Evolutionary conservation across 208 protist species (phyloP), one percentile per base, ranked within the genome.

Genomic region (Wallacemonas sp.): DNA sequence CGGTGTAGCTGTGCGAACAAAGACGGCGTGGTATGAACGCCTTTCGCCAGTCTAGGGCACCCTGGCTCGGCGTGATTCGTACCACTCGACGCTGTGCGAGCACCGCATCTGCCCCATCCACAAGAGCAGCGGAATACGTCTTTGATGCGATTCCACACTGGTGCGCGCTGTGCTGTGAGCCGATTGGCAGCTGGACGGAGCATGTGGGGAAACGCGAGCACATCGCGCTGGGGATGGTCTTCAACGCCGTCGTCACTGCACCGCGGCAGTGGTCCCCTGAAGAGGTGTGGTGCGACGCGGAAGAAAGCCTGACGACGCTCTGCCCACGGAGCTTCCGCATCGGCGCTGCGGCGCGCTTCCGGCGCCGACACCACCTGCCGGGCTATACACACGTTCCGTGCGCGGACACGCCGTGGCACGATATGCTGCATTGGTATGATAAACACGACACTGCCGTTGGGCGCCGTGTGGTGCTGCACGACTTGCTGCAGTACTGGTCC

Each of bases 121-220:
- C 50, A 8, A 26, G 10, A 12, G 21, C 50, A n/a, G 22, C 50
- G 13, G 50, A 9, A 13, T 32, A 26, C 3, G 4, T 27, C 12
- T 57, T 57, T 19, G 32, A 57, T 38, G 65, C 55, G 30, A 65
- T 70, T 26, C 69, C 64, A 15, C 39, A 83, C 45, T 77, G 76
- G 88, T 94, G 88, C 52, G 79, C 76, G 42, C 65, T 94, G 19
- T 94, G 88, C 53, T 37, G 24, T 10, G 84, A 94, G 66, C 88
- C 88, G 1, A 42, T 86, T 34, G 90, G 88, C 59, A 58, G 36
- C n/a, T 90, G 88, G 85, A 72, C 85, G 19, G 55, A 81, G 19
- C 88, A 94, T 71, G 19, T 78, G 1, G 88, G 88, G 30, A 94
- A 94, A 69, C 81, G 85, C 4, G 88, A 94, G 21, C 88, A 94